Base-by-base conservation (phyloP, 2,329 filamentous ascomycete species). In the Curvularia hawaiiensis region DNA sequence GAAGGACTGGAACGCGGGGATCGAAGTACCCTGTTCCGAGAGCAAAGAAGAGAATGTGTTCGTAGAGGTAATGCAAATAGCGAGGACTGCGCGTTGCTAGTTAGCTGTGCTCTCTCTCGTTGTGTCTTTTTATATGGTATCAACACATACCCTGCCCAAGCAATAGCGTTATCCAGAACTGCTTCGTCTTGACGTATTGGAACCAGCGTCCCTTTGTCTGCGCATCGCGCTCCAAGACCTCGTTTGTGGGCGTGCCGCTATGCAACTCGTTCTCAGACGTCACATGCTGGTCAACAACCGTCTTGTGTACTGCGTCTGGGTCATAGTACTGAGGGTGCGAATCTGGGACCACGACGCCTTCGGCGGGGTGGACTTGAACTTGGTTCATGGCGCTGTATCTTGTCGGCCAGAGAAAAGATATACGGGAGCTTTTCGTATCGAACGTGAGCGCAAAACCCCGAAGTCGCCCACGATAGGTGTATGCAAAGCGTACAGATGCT, bases 1-100 rank as follows among this genome's bases (percentile, higher is more conserved):
- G 70, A 98, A 85, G 30, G 91, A 92, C 80, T 99, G 95, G 81
- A 98, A 97, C 54, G 95, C 92, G 8, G 95, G 95, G 66, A 98
- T 96, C 60, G 86, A 92, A 64, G 90, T 93, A 49, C 87, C 84
- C 62, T 84, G 78, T 5, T 79, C 77, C 56, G 83, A 83, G 30
- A 99, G 86, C 54, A 97, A 85, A 26, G 84, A 86, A 38, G 90
- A 91, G 73, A 98, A 91, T 47, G 95, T 98, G 82, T 96, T 97
- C 50, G 93, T 97, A 30, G 86, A 88, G 1, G 93, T 97, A 78
- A 96, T 95, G 80, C 92, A 93, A 58, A 99, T 86, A 4, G 93
- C 58, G 31, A 63, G 60, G 48, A 68, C 71, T 75, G 49, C 20
- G 16, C 26, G 3, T 22, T 10, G 2, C 12, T 22, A 22, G 30